These are phyloP conservation scores for Colletotrichum tropicale DNA, from an alignment of 2,329 filamentous ascomycete species.

Conservation along the genomic window DNA sequence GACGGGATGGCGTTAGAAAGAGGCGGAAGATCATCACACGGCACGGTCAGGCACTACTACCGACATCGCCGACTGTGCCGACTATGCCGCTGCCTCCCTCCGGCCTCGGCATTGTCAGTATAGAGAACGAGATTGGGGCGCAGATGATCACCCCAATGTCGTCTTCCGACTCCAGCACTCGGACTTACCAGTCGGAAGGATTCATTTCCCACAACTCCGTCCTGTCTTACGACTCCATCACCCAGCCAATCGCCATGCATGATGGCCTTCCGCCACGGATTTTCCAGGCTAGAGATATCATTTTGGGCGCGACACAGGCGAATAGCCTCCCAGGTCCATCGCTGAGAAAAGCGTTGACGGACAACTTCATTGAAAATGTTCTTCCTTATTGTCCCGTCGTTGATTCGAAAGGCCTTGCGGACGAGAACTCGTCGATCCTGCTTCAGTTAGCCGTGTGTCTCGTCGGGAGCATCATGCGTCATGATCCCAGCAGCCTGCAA, in stretches of 20 bases:
- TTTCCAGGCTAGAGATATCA: background rate
- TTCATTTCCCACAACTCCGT: background rate
- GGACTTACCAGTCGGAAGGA: background rate
- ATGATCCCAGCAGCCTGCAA: background rate
- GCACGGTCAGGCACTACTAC: background rate
- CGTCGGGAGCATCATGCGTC: background rate
- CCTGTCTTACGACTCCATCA: background rate
- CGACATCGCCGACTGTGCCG: background rate
- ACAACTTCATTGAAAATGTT: background rate
- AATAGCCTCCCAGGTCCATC: background rate
- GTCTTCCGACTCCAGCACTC: background rate
- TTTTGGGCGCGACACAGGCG: background rate
- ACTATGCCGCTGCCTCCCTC: background rate
- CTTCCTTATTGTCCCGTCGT: background rate
- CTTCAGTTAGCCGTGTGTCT: background rate
- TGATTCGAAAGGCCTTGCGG: fast-evolving
- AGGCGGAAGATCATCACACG: background rate
- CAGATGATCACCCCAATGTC: background rate
- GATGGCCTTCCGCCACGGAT: background rate
- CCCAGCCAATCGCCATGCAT: background rate
- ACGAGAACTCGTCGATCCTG: background rate
- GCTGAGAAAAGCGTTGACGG: background rate
- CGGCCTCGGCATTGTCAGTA: background rate
- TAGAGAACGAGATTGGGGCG: background rate
- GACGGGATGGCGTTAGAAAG: background rate